phyloP scores from a whole-genome alignment of 23 red algal genomes.

The Gracilaria domingensis region DNA sequence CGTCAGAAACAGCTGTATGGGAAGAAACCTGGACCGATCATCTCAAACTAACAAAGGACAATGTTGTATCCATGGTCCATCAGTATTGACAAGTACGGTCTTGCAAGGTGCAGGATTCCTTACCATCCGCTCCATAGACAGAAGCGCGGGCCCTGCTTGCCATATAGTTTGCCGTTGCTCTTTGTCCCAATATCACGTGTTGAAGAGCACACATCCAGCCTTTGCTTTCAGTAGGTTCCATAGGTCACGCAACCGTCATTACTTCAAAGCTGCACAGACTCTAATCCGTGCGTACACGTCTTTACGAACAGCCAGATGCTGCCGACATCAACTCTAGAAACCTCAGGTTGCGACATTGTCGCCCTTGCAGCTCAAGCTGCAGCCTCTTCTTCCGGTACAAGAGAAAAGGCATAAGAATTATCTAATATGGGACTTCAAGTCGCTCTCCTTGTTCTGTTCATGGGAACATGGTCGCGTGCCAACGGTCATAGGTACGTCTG shows the following conservation, averaged over 20 bases:
- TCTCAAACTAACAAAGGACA: not conserved
- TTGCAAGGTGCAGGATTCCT: not conserved
- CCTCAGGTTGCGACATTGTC: not conserved
- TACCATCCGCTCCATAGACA: not conserved
- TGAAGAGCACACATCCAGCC: not conserved
- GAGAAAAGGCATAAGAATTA: not conserved
- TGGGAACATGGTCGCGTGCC: not conserved
- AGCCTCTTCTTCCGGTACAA: not conserved
- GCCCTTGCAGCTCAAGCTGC: constrained; percentile 20
- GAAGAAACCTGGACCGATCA: not conserved
- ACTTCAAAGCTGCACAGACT: not conserved
- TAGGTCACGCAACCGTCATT: not conserved
- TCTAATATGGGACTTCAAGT: constrained; percentile 5
- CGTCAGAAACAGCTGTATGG: not conserved
- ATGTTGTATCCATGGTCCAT: not conserved
- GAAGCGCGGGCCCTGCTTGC: not conserved
- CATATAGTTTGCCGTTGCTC: not conserved
- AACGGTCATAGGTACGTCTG: constrained; percentile 5
- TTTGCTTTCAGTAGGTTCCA: not conserved
- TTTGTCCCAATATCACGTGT: not conserved
- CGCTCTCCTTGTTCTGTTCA: not conserved
- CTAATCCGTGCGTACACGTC: not conserved
- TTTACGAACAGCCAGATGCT: not conserved
- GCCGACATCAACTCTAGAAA: not conserved
- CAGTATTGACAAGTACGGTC: not conserved